Evolutionary conservation across 2,329 filamentous ascomycete genomes (phyloP).

Genomic region (Pseudocercospora eumusae): DNA sequence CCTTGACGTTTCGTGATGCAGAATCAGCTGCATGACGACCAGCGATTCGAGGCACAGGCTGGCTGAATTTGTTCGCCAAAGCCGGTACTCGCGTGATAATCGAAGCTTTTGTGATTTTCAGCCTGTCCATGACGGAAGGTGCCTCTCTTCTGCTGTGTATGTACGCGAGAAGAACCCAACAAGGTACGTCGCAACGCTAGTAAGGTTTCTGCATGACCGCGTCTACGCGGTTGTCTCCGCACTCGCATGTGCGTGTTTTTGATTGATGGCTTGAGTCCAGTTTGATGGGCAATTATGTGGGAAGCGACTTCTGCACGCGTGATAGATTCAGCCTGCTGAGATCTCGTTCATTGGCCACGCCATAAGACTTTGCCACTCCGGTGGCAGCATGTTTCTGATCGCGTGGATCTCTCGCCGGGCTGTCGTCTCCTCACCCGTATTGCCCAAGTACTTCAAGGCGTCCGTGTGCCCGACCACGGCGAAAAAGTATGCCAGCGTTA

Average conservation of each 20-base stretch:
- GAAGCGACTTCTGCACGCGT: neutral
- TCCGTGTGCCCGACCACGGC: conserved; percentile 36
- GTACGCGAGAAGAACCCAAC: neutral
- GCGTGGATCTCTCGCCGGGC: conserved; percentile 35
- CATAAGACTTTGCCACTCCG: conserved; percentile 39
- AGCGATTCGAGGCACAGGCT: neutral
- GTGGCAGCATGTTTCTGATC: conserved; percentile 32
- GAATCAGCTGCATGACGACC: no score
- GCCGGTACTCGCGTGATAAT: neutral
- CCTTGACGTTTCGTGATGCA: neutral
- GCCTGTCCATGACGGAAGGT: neutral
- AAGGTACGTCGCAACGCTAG: neutral
- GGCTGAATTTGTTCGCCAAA: neutral
- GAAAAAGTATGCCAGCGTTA: conserved; percentile 41
- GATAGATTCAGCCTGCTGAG: conserved; percentile 17
- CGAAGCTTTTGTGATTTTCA: neutral
- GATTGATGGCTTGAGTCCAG: neutral
- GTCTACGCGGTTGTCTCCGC: neutral
- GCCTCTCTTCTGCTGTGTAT: neutral
- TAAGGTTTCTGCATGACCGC: neutral
- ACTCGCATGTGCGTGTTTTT: neutral
- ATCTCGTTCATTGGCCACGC: conserved; percentile 35
- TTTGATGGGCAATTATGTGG: neutral
- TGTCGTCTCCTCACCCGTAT: conserved; percentile 30
- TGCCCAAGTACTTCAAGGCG: conserved; percentile 36